Percentiles rank a stretch among this genome's conserved stretches.
Evolutionary conservation across 441 rosid genomes (phyloP).

Genomic region (Erodium trifolium): DNA sequence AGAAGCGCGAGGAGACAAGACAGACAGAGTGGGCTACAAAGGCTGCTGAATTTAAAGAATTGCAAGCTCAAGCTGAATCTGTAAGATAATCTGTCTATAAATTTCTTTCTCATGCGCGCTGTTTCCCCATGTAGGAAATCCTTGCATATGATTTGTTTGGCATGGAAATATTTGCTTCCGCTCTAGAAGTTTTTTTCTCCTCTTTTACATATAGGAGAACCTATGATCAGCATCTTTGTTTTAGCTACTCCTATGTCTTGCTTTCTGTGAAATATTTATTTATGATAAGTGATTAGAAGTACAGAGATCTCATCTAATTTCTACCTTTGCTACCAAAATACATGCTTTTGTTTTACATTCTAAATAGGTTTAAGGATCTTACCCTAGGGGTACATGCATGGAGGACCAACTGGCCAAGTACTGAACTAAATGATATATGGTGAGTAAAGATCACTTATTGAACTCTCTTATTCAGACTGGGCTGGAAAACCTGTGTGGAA

Average conservation of each 20-base stretch:
- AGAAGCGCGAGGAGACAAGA: slow-evolving; percentile 74
- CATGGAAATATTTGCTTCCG: not conserved
- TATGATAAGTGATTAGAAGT: not conserved
- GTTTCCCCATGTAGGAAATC: not conserved
- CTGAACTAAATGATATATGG: not conserved
- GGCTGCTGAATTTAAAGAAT: slow-evolving; percentile 70
- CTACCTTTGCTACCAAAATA: not conserved
- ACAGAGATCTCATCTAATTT: not conserved
- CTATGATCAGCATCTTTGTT: not conserved
- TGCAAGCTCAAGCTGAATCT: slow-evolving; percentile 86
- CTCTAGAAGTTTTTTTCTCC: not conserved
- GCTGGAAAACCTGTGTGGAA: not conserved
- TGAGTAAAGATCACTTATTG: not conserved
- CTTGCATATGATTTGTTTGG: not conserved
- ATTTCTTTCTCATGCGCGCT: not conserved
- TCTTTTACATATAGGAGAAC: not conserved
- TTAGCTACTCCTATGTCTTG: not conserved
- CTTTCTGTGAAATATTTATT: not conserved
- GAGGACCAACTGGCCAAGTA: not conserved
- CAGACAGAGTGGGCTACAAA: slow-evolving; percentile 51
- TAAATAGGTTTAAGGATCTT: not conserved
- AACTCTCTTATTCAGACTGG: not conserved
- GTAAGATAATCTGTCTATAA: slow-evolving; percentile 32
- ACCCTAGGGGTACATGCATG: not conserved
- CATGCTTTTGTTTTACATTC: not conserved